These are phyloP conservation scores for Clarireedia monteithiana DNA, from an alignment of 2,329 filamentous ascomycete genomes.

Conservation along the genomic window DNA sequence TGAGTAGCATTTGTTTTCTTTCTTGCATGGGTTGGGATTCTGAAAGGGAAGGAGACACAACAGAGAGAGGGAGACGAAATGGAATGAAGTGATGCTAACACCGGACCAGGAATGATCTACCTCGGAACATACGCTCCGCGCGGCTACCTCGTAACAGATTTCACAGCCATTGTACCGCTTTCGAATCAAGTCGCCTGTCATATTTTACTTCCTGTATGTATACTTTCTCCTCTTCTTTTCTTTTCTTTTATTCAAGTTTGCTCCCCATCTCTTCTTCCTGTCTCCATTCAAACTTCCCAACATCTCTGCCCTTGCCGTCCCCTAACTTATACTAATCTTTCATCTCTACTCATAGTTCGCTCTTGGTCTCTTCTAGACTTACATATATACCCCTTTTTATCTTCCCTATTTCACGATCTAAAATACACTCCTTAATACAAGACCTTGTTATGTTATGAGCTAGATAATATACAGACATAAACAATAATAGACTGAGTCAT, in stretches of 20 bases:
- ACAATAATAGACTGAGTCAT: no score
- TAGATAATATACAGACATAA: no score
- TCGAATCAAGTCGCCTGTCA: conserved; percentile 30
- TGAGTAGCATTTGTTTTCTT: not conserved
- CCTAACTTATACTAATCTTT: not conserved
- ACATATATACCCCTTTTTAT: not conserved
- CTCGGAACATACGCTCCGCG: conserved; percentile 19
- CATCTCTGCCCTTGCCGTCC: not conserved
- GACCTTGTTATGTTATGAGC: no score
- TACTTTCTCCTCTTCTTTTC: not conserved
- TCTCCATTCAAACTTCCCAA: not conserved
- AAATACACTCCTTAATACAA: no score
- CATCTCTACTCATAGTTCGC: not conserved
- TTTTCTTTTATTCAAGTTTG: no score
- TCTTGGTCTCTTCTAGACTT: not conserved
- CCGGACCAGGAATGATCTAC: conserved; percentile 21
- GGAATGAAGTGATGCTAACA: not conserved
- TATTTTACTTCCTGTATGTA: conserved; percentile 14
- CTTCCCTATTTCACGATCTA: no score
- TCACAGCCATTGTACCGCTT: conserved; percentile 53
- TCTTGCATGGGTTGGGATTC: not conserved
- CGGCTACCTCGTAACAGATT: conserved; percentile 48
- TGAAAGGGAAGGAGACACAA: not conserved
- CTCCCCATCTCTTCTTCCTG: not conserved
- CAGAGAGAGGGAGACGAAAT: not conserved